Evolutionary conservation across 192 early-diverging fungal genomes (phyloP), one percentile per base, ranked within the genome.

Genomic region (Backusella parvicylindrica): DNA sequence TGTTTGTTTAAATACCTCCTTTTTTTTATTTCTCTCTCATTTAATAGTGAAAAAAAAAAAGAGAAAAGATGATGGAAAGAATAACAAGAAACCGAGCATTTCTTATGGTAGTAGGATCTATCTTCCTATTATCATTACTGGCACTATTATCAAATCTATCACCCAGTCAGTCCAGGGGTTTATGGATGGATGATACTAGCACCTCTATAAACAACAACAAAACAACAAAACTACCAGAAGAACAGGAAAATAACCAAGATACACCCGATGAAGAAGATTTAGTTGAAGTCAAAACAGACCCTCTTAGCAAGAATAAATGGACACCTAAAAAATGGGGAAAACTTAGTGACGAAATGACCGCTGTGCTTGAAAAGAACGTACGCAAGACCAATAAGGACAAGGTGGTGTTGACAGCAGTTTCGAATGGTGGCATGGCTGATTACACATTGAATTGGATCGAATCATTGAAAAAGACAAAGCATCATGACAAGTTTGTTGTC

Each of bases 381-480:
- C 32, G 33, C 21, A 69, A 43, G 31, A 11, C 23, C 5, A 72
- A 38, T 9, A 36, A 68, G 12, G 70, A 80, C 32, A 65, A 71
- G 15, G 47, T 81, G 0, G 36, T 81, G 70, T 79, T 80, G 36
- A 78, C 81, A 0, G 77, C 81, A 33, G 81, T 83, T 9, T 75
- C 74, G 3, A 83, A 83, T 63, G 40, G 33, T 9, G 81, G 81
- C 21, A 83, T 83, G 81, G 74, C 63, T 16, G 78, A 83, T 63
- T 83, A 83, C 71, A 83, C 81, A 18, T 60, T 83, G 33, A 83
- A 83, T 69, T 83, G 81, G 81, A 79, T 79, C 23, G 77, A 76
- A 32, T 83, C 81, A 6, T 43, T 83, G 8, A 74, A 81, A 40
- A 71, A 47, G 16, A 53, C 67, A 18, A 71, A 69, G 35, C 35